Conservation (phyloP, 805 yeast genomes). For the Saturnispora sekii region DNA sequence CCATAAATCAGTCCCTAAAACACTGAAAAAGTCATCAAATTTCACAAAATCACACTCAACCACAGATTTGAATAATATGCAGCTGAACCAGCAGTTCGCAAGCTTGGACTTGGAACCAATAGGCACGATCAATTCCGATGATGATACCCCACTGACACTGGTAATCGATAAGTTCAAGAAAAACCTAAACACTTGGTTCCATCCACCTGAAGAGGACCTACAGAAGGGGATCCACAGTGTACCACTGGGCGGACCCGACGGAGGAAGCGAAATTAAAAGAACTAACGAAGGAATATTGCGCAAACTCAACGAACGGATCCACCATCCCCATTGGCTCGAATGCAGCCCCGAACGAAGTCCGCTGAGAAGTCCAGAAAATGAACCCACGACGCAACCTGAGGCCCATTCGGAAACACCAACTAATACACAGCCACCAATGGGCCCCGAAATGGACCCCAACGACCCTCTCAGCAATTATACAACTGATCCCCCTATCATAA, state of each 20-base stretch:
- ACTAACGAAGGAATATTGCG: conserved; percentile 1
- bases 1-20: conserved; percentile 9
- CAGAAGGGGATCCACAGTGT: neutral
- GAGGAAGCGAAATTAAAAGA: conserved; percentile 3
- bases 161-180: conserved; percentile 3
- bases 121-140: too few species aligned
- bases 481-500: too few species aligned
- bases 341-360: too few species aligned
- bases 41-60: conserved; percentile 13
- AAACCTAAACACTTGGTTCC: neutral
- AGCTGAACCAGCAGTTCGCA: too few species aligned
- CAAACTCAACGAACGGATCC: neutral
- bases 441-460: too few species aligned
- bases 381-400: too few species aligned
- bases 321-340: too few species aligned
- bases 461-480: too few species aligned
- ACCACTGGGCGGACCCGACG: conserved; percentile 3
- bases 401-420: too few species aligned
- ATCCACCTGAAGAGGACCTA: neutral
- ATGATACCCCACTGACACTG: conserved; percentile 1
- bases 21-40: conserved; percentile 21
- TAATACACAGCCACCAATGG: too few species aligned
- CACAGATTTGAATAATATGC: neutral
- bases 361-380: too few species aligned
- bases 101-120: too few species aligned